Evolutionary conservation across 768 basidiomycete species (phyloP), one percentile per base, ranked within the genome.

Genomic region (Termitomyces sp.): DNA sequence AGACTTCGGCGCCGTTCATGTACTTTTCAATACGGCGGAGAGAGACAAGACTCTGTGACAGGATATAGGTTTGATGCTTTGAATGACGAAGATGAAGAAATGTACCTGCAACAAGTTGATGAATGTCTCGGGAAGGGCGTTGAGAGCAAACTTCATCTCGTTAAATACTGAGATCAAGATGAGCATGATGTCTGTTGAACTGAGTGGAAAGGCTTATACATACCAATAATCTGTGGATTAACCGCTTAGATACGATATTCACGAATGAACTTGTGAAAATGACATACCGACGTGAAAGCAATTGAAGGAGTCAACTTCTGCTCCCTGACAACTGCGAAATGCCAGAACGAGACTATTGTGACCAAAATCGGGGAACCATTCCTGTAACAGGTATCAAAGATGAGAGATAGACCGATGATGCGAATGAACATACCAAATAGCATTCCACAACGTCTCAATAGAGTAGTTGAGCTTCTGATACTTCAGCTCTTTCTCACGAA

Each of bases 1-100:
- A 66, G 15, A 97, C 84, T 69, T 98, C 94, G 1, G 81, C 79
- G 9, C 81, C 78, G 45, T 82, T 73, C 23, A 97, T 80, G 68
- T 95, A 97, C 63, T 91, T 94, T 66, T 95, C 93, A 56, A 97
- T 94, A 48, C 94, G 90, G 16, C 89, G 85, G 47, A 94, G 74
- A 11, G 92, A 94, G 15, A 97, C 91, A 43, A 90, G 76, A 52
- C 85, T 82, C 87, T 88, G 42, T 15, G 11, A 23, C 35, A 36
- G 23, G 27, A 45, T 58, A 46, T 29, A 52, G 13, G 38, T 54
- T 29, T 29, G 20, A 12, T 25, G 31, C 1, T 18, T 20, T 31
- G 31, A 38, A 50, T 16, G 43, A 46, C 38, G 16, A 18, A 35
- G 35, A 41, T 23, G 38, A 1, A 20, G 13, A n/a, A 13, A 18